Conservation (phyloP, 768 basidiomycete genomes). For the Tricholoma sp. region DNA sequence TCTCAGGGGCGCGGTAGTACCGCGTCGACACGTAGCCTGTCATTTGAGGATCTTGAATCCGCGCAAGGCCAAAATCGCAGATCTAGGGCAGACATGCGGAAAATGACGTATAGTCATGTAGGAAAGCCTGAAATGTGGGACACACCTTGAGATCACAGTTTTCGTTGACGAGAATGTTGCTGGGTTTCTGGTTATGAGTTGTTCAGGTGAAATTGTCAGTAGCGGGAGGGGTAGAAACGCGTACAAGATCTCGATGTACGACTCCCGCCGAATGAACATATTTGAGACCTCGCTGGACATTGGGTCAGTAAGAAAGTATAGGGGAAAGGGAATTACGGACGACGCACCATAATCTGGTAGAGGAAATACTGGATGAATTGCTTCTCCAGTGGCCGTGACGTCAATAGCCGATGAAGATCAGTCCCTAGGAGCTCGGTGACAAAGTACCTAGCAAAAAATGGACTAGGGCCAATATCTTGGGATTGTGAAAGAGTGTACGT, state of each 20-base stretch:
- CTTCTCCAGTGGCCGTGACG: slow-evolving; percentile 95
- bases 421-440: slow-evolving; percentile 98
- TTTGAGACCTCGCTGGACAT: slow-evolving; percentile 85
- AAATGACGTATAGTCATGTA: slow-evolving; percentile 5
- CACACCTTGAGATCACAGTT: slow-evolving; percentile 95
- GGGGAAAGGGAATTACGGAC: slow-evolving; percentile 1
- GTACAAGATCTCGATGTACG: slow-evolving; percentile 91
- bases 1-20: slow-evolving; percentile 98
- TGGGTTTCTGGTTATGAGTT: slow-evolving; percentile 71
- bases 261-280: slow-evolving; percentile 99
- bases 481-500: slow-evolving; percentile 23
- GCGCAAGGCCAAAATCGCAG: slow-evolving; percentile 97
- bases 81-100: slow-evolving; percentile 48
- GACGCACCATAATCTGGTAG: slow-evolving; percentile 90
- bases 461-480: slow-evolving; percentile 3
- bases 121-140: slow-evolving; percentile 8
- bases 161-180: slow-evolving; percentile 99
- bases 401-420: slow-evolving; percentile 94
- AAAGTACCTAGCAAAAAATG: slow-evolving; percentile 68
- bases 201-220: slow-evolving; percentile 1
- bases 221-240: slow-evolving; percentile 18
- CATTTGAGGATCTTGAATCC: slow-evolving; percentile 99
- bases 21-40: slow-evolving; percentile 99
- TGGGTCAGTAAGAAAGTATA: background rate
- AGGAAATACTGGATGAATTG: slow-evolving; percentile 99